Percentiles rank a stretch among this genome's conserved stretches.
Evolutionary conservation across 768 basidiomycete species (phyloP).

Genomic region (Dentipellis sp.): DNA sequence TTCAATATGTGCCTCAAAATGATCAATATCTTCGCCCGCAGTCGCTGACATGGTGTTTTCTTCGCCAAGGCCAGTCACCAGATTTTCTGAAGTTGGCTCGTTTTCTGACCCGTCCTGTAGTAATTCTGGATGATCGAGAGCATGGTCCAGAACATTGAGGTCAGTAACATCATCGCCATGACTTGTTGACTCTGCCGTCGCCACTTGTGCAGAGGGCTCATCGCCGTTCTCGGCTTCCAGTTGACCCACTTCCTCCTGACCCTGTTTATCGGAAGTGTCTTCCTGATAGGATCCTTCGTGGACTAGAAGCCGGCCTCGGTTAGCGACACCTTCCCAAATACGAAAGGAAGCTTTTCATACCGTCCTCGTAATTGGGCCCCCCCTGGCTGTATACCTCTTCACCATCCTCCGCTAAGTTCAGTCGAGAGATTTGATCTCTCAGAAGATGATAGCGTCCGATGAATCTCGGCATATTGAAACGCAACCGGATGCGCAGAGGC

Average conservation of each 20-base stretch:
- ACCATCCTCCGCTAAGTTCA: not conserved
- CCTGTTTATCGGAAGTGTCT: not conserved
- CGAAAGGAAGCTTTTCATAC: not conserved
- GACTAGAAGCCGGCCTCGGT: not conserved
- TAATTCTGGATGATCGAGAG: not conserved
- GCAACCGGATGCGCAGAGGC: slow-evolving; percentile 13
- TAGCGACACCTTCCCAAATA: not conserved
- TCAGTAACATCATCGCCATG: not conserved
- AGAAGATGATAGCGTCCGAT: slow-evolving; percentile 12
- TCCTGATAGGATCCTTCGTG: not conserved
- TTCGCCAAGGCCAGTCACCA: not conserved
- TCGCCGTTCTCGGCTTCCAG: slow-evolving; percentile 3
- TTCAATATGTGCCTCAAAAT: not conserved
- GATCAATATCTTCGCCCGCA: not conserved
- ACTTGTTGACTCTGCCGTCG: not conserved
- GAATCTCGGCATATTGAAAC: slow-evolving; percentile 10
- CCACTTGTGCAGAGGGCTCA: not conserved
- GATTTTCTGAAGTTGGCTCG: not conserved
- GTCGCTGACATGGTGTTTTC: not conserved
- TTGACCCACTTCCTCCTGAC: not conserved
- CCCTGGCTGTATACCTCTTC: not conserved
- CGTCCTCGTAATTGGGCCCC: not conserved
- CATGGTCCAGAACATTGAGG: not conserved
- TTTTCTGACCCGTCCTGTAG: not conserved
- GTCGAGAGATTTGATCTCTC: slow-evolving; percentile 7